A percentile compares a stretch with the other conserved stretches of the same genome.
Evolutionary conservation across 192 early-diverging fungal species (phyloP).

Genomic region (Umbelopsis sp.): DNA sequence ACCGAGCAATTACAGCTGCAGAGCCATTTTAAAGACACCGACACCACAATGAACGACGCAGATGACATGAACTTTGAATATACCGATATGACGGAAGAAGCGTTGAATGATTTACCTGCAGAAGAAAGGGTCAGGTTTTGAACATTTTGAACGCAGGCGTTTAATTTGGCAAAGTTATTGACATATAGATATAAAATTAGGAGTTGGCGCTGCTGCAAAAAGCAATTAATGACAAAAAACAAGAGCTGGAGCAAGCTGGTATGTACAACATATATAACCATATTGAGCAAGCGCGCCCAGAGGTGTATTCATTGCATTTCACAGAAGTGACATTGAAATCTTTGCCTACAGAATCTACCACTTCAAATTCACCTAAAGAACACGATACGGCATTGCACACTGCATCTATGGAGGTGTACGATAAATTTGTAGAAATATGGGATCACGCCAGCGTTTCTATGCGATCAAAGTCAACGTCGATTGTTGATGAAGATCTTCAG

Average conservation of each 20-base stretch:
- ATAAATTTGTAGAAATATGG: neutral
- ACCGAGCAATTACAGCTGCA: slow-evolving; percentile 20
- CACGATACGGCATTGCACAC: neutral
- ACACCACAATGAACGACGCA: slow-evolving; percentile 4
- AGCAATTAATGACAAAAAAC: neutral
- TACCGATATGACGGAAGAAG: slow-evolving; percentile 9
- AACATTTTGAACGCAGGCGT: too few relatives aligned
- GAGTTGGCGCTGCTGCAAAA: neutral
- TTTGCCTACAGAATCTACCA: neutral
- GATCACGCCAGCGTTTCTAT: neutral
- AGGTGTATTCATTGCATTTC: neutral
- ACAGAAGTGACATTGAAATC: neutral
- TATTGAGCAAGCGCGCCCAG: neutral
- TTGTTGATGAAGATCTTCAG: slow-evolving; percentile 1
- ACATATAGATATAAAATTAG: neutral
- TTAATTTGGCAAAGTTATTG: neutral
- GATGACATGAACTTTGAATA: slow-evolving; percentile 27
- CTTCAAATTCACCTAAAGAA: neutral
- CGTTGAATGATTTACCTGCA: neutral
- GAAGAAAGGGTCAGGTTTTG: slow-evolving; percentile 4
- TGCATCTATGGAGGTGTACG: slow-evolving; percentile 5
- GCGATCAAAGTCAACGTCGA: neutral
- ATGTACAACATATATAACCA: neutral
- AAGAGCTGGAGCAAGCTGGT: slow-evolving; percentile 9
- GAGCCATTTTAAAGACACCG: slow-evolving; percentile 8